Evolutionary conservation across 305 asterid species (phyloP).

Genomic region (Fraxinus dipetala): DNA sequence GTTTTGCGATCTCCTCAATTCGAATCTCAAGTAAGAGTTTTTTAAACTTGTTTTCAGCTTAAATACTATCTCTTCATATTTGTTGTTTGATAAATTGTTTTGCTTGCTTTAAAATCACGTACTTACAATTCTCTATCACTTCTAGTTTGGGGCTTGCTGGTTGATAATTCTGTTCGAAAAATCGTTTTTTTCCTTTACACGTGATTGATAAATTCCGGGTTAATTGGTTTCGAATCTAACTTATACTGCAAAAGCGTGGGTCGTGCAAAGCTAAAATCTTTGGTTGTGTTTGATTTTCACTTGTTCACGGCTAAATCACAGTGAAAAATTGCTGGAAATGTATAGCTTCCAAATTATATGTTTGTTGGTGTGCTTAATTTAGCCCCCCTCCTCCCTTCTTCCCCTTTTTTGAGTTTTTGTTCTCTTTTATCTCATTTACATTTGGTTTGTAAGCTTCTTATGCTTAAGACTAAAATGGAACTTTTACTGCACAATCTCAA

Average conservation of each 20-base stretch:
- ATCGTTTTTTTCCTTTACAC: not conserved
- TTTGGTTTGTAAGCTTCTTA: not conserved
- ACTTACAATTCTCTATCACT: slow-evolving; percentile 31
- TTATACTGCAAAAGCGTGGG: not conserved
- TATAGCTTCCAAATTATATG: not conserved
- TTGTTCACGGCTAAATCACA: not conserved
- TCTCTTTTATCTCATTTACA: not conserved
- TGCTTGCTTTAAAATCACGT: not conserved
- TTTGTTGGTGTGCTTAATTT: not conserved
- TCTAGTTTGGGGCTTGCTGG: slow-evolving; percentile 31
- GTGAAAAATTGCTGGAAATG: not conserved
- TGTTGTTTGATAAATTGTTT: slow-evolving; percentile 3
- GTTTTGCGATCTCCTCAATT: slow-evolving; percentile 6
- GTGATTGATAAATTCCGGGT: not conserved
- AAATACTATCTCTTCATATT: not conserved
- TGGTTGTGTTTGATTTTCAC: not conserved
- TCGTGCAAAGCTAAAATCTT: not conserved
- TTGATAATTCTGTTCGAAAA: slow-evolving; percentile 22
- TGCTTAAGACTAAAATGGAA: not conserved
- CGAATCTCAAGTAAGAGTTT: slow-evolving; percentile 29
- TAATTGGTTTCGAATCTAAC: not conserved
- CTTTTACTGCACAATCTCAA: slow-evolving; percentile 2
- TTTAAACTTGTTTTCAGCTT: slow-evolving; percentile 20
- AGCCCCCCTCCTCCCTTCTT: not conserved
- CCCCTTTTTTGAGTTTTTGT: not conserved